Evolutionary conservation across 371 early-diverging fungal genomes (phyloP).

Genomic region (Mortierella sp.): DNA sequence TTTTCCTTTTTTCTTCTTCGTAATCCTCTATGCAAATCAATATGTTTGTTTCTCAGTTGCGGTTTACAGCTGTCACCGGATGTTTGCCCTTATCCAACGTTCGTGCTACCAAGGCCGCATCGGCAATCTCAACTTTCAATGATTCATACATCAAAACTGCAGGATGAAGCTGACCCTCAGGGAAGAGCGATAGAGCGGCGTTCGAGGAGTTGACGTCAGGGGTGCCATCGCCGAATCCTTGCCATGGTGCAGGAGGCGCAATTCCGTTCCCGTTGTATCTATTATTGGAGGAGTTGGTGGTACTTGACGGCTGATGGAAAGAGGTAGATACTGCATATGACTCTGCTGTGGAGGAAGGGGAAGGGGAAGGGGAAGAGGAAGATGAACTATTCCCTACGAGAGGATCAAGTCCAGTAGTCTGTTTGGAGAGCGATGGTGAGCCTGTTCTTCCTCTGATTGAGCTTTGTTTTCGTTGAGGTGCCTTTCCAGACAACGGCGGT

Average conservation of each 20-base stretch:
- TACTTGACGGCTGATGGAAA: neutral
- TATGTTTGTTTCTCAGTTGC: neutral
- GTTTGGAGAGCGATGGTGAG: constrained; percentile 17
- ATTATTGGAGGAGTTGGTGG: neutral
- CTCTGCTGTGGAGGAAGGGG: neutral
- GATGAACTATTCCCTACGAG: constrained; percentile 15
- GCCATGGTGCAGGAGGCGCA: constrained; percentile 32
- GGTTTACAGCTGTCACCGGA: neutral
- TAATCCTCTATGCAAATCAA: neutral
- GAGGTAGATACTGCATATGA: neutral
- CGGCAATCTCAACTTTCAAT: constrained; percentile 25
- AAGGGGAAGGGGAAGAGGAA: neutral
- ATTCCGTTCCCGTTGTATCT: neutral
- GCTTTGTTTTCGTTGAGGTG: constrained; percentile 18
- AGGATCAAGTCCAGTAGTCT: neutral
- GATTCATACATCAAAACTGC: constrained; percentile 30
- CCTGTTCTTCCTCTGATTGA: neutral
- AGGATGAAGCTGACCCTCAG: constrained; percentile 18
- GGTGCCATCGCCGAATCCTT: constrained; percentile 40
- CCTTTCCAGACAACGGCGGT: constrained; percentile 7
- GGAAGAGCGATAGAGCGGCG: neutral
- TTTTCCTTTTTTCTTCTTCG: neutral
- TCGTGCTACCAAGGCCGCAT: constrained; percentile 9
- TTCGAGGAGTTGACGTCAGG: neutral
- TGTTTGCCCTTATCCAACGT: constrained; percentile 25